Evolutionary conservation across 1,284 basidiomycete species (phyloP).

Genomic region (Exsudoporus floridanus): DNA sequence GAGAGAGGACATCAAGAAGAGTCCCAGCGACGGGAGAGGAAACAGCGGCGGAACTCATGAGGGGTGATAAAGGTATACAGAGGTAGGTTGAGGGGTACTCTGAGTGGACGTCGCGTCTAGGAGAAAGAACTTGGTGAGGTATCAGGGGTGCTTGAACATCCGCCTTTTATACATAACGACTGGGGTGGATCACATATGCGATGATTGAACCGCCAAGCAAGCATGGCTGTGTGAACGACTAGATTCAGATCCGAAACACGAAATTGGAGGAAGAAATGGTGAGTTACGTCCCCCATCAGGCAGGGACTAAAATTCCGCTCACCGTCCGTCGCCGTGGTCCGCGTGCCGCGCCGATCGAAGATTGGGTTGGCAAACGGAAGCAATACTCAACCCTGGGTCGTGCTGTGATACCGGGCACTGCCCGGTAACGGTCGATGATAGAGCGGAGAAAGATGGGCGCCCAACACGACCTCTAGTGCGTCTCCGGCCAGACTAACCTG

Average conservation of each 20-base stretch:
- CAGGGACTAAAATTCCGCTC: background rate
- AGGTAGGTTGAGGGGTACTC: background rate
- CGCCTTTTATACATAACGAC: slow-evolving; percentile 16
- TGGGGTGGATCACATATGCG: background rate
- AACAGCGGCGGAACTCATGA: slow-evolving; percentile 19
- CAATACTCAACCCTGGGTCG: background rate
- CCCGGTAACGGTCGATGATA: slow-evolving; percentile 8
- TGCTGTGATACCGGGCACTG: slow-evolving; percentile 1
- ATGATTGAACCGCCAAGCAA: background rate
- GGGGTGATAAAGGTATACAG: background rate
- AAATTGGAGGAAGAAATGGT: background rate
- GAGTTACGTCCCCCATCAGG: slow-evolving; percentile 5
- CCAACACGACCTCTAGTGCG: background rate
- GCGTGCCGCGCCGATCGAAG: slow-evolving; percentile 11
- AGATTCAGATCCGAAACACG: background rate
- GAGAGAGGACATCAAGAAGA: slow-evolving; percentile 25
- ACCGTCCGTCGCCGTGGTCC: slow-evolving; percentile 4
- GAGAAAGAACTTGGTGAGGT: background rate
- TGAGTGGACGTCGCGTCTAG: slow-evolving; percentile 1
- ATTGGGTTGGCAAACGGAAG: slow-evolving; percentile 8
- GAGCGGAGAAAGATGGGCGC: slow-evolving; percentile 1
- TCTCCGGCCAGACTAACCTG: background rate
- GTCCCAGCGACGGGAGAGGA: slow-evolving; percentile 15
- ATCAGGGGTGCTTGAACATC: background rate
- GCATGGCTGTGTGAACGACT: background rate